Evolutionary conservation across 2,329 filamentous ascomycete species (phyloP).

Genomic region (Penicillium sp.): DNA sequence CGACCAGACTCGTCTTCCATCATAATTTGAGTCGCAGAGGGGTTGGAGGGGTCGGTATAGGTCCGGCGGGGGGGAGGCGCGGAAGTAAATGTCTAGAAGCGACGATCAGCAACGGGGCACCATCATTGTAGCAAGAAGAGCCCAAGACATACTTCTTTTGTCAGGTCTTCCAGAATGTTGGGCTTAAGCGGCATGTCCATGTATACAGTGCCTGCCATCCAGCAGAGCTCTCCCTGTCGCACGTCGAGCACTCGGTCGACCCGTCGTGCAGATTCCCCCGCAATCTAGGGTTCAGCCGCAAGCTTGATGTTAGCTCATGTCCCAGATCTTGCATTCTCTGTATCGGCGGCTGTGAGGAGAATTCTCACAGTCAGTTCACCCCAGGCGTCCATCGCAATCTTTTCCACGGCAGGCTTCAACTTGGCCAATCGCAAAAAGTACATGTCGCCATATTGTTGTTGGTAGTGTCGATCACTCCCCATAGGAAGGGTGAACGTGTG

Average conservation of each 20-base stretch:
- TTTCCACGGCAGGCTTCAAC: slow-evolving; percentile 76
- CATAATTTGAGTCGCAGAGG: slow-evolving; percentile 60
- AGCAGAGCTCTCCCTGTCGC: slow-evolving; percentile 89
- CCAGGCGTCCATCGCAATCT: slow-evolving; percentile 70
- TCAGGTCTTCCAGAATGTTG: slow-evolving; percentile 89
- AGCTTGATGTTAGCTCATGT: not conserved
- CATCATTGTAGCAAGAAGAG: no score
- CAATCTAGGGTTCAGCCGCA: slow-evolving; percentile 49
- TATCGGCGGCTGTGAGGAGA: not conserved
- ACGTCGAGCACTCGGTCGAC: slow-evolving; percentile 92
- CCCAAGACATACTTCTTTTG: slow-evolving; percentile 65
- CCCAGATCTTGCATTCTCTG: no score
- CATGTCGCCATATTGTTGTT: slow-evolving; percentile 96
- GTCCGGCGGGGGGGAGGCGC: slow-evolving; percentile 71
- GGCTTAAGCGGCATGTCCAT: slow-evolving; percentile 97
- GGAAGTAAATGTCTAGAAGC: slow-evolving; percentile 71
- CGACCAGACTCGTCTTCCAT: slow-evolving; percentile 94
- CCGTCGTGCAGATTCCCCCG: slow-evolving; percentile 64
- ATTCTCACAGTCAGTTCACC: slow-evolving; percentile 56
- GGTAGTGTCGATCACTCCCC: slow-evolving; percentile 62
- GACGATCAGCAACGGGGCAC: not conserved
- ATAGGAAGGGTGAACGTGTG: slow-evolving; percentile 67
- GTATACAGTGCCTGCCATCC: slow-evolving; percentile 90
- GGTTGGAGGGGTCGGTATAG: slow-evolving; percentile 56
- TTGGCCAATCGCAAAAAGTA: slow-evolving; percentile 88